A percentile compares a stretch with the other conserved stretches of the same genome.
These are phyloP conservation scores for Trichoderma koningiopsis DNA, from an alignment of 2,329 filamentous ascomycete species.

Conservation along the genomic window DNA sequence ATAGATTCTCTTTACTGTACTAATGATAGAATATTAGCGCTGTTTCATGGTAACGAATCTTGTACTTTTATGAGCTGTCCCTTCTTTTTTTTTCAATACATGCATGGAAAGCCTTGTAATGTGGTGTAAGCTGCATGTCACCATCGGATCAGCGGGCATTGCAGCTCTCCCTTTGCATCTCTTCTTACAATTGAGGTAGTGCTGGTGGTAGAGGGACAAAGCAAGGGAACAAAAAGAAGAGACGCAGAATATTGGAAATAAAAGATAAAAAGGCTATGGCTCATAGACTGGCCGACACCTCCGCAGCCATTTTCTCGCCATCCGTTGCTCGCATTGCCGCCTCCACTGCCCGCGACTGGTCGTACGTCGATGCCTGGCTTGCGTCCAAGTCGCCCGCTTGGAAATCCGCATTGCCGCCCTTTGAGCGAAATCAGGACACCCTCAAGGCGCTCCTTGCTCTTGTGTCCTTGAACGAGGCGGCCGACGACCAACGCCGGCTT, in stretches of 20 bases:
- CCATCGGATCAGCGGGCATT: neutral
- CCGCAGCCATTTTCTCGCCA: slow-evolving; percentile 65
- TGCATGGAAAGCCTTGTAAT: neutral
- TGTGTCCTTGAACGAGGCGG: slow-evolving; percentile 73
- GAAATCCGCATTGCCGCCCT: slow-evolving; percentile 59
- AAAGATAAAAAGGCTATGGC: neutral
- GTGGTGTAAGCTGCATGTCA: neutral
- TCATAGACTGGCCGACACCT: slow-evolving; percentile 28
- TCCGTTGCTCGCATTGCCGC: slow-evolving; percentile 73
- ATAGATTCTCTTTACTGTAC: neutral
- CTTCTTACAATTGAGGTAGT: neutral
- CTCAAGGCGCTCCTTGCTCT: slow-evolving; percentile 73
- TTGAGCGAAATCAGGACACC: slow-evolving; percentile 87
- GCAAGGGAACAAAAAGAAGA: neutral
- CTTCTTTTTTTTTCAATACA: neutral
- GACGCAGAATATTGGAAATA: neutral
- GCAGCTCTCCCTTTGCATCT: neutral
- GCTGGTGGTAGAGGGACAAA: neutral
- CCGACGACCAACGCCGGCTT: slow-evolving; percentile 68
- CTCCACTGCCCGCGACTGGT: slow-evolving; percentile 87
- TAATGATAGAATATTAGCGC: neutral
- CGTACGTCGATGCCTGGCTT: slow-evolving; percentile 83
- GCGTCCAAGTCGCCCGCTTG: slow-evolving; percentile 66
- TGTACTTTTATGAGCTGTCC: neutral
- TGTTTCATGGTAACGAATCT: neutral